Evolutionary conservation across 2,329 filamentous ascomycete species (phyloP).

Genomic region (Tolypocladium tropicale): DNA sequence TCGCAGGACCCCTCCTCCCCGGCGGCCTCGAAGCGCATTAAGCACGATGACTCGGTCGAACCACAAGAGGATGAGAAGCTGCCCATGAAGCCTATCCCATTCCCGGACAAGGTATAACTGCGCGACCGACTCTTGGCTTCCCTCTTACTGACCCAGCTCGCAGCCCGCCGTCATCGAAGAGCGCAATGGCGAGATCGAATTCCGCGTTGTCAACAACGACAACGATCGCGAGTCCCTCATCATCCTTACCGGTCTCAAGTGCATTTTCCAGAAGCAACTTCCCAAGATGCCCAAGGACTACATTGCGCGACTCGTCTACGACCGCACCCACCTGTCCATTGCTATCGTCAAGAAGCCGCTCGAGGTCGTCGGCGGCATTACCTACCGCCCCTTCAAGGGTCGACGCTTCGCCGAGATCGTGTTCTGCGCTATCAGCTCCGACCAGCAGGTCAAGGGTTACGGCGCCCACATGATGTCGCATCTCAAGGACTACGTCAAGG

Average conservation of each 20-base stretch:
- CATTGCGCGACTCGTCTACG: slow-evolving; percentile 93
- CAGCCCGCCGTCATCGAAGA: slow-evolving; percentile 88
- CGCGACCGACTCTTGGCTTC: too few species aligned
- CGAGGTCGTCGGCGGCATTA: slow-evolving; percentile 94
- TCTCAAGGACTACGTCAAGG: slow-evolving; percentile 95
- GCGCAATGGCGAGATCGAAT: slow-evolving; percentile 88
- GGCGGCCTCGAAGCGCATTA: slow-evolving; percentile 54
- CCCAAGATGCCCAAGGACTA: slow-evolving; percentile 99
- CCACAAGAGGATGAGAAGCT: slow-evolving; percentile 31
- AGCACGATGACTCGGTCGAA: slow-evolving; percentile 29
- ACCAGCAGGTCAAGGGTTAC: slow-evolving; percentile 98
- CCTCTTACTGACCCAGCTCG: not conserved
- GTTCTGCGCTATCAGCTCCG: slow-evolving; percentile 93
- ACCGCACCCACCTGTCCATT: slow-evolving; percentile 90
- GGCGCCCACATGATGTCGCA: slow-evolving; percentile 97
- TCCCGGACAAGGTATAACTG: slow-evolving; percentile 70
- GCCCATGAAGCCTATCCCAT: slow-evolving; percentile 60
- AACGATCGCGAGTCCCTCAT: slow-evolving; percentile 79
- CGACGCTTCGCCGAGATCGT: slow-evolving; percentile 96
- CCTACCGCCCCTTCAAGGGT: slow-evolving; percentile 86
- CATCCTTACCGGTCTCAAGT: slow-evolving; percentile 90
- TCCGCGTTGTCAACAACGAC: slow-evolving; percentile 97
- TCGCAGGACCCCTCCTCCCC: slow-evolving; percentile 53
- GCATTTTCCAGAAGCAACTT: slow-evolving; percentile 95
- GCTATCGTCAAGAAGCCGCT: slow-evolving; percentile 95